phyloP scores from a whole-genome alignment of 345 rosid species.

The Populus davidiana region DNA sequence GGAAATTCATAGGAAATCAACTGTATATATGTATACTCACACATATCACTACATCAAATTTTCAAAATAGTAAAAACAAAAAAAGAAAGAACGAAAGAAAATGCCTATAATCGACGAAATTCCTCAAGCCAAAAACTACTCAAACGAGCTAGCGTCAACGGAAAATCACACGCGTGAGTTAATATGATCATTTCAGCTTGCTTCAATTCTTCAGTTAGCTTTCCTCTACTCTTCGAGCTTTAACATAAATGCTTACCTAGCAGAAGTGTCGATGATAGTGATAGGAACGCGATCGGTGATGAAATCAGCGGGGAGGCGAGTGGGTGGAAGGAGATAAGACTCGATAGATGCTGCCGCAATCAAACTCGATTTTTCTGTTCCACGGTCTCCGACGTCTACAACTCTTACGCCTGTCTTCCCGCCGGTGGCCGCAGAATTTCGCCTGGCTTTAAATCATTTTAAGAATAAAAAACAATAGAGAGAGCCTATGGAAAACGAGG shows the following conservation, averaged over 20 bases:
- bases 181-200: constrained; percentile 71
- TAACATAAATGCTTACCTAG: constrained; percentile 39
- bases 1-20: no score
- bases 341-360: constrained; percentile 67
- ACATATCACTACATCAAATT: neutral
- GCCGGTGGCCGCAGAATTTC: constrained; percentile 40
- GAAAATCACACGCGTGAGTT: constrained; percentile 75
- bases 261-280: constrained; percentile 78
- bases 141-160: constrained; percentile 55
- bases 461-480: neutral
- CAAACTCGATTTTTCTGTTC: constrained; percentile 75
- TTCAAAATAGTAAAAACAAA: neutral
- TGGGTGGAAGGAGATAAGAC: constrained; percentile 59
- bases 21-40: no score
- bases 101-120: constrained; percentile 65
- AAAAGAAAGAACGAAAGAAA: neutral
- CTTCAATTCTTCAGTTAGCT: constrained; percentile 71
- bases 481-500: neutral
- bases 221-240: constrained; percentile 67
- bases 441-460: constrained; percentile 34
- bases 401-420: constrained; percentile 55
- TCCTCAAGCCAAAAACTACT: constrained; percentile 73
- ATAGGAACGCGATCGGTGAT: constrained; percentile 71
- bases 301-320: constrained; percentile 67
- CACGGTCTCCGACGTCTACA: constrained; percentile 70